Conservation (phyloP, 2,329 filamentous ascomycete species). For the Fusarium stilboides region DNA sequence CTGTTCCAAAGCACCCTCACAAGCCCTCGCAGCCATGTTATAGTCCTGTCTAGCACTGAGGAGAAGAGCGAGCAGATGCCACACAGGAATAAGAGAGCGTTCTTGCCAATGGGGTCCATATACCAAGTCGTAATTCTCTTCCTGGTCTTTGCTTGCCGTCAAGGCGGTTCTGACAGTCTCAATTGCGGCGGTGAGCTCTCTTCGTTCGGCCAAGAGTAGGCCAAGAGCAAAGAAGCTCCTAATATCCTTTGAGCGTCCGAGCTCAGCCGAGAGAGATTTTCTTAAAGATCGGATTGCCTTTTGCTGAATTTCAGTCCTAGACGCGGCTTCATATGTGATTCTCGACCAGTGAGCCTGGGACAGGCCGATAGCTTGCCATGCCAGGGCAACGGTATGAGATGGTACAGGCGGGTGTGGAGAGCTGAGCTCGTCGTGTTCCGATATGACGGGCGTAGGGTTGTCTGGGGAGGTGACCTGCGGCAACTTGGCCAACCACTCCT, state of each 20-base stretch:
- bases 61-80: conserved; percentile 91
- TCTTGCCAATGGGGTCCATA: conserved; percentile 73
- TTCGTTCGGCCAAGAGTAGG: conserved; percentile 88
- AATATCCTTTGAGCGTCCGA: conserved; percentile 76
- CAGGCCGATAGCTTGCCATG: conserved; percentile 89
- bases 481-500: conserved; percentile 80
- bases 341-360: conserved; percentile 90
- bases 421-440: conserved; percentile 53
- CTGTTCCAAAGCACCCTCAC: conserved; percentile 92
- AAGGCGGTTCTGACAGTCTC: conserved; percentile 85
- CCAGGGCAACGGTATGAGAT: conserved; percentile 74
- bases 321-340: conserved; percentile 81
- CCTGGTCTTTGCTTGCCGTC: conserved; percentile 68
- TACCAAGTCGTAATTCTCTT: conserved; percentile 60
- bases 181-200: conserved; percentile 85
- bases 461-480: conserved; percentile 53
- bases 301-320: conserved; percentile 79
- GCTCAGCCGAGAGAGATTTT: conserved; percentile 78
- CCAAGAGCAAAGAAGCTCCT: conserved; percentile 86
- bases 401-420: conserved; percentile 64
- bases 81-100: conserved; percentile 80
- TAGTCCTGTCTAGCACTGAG: conserved; percentile 91
- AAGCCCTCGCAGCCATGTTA: conserved; percentile 82
- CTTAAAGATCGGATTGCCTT: conserved; percentile 84
- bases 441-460: conserved; percentile 50